Conservation (phyloP, 1,284 basidiomycete genomes). For the Malassezia vespertilionis region DNA sequence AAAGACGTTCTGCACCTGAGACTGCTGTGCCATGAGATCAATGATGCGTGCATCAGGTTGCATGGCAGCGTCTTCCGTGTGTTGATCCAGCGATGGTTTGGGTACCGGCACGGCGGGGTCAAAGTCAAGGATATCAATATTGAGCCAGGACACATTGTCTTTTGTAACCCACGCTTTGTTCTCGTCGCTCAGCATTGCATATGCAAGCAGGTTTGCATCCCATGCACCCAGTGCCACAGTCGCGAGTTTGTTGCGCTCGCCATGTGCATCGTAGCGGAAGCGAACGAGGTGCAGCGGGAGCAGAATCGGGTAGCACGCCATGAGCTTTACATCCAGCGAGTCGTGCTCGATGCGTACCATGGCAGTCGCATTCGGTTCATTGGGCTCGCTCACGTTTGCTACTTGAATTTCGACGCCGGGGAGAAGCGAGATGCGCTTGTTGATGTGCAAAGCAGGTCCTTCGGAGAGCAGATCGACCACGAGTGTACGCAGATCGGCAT, state of each 20-base stretch:
- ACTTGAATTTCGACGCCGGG: conserved; percentile 16
- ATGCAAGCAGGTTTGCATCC: conserved; percentile 8
- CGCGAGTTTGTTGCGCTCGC: conserved; percentile 3
- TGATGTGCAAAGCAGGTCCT: conserved; percentile 9
- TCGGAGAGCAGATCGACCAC: conserved; percentile 10
- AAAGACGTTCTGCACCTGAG: conserved; percentile 13
- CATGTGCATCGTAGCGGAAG: conserved; percentile 12
- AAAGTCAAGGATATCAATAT: conserved; percentile 17
- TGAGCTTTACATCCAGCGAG: conserved; percentile 10
- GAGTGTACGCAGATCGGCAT: conserved; percentile 5
- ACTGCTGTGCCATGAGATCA: conserved; percentile 16
- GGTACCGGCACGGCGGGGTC: conserved; percentile 10
- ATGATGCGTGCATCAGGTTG: conserved; percentile 11
- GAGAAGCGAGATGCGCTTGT: conserved; percentile 8
- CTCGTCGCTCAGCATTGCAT: conserved; percentile 10
- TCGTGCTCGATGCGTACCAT: conserved; percentile 9
- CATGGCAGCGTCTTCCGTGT: not conserved
- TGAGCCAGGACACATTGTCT: not conserved
- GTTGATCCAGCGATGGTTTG: conserved; percentile 1
- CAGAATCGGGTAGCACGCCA: conserved; percentile 15
- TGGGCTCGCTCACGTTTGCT: conserved; percentile 5
- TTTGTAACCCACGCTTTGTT: conserved; percentile 6
- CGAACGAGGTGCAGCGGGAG: conserved; percentile 14
- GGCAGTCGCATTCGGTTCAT: not conserved
- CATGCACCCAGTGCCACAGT: conserved; percentile 17